Conservation (phyloP, 768 basidiomycete species). For the Erythrobasidium yunnanense region DNA sequence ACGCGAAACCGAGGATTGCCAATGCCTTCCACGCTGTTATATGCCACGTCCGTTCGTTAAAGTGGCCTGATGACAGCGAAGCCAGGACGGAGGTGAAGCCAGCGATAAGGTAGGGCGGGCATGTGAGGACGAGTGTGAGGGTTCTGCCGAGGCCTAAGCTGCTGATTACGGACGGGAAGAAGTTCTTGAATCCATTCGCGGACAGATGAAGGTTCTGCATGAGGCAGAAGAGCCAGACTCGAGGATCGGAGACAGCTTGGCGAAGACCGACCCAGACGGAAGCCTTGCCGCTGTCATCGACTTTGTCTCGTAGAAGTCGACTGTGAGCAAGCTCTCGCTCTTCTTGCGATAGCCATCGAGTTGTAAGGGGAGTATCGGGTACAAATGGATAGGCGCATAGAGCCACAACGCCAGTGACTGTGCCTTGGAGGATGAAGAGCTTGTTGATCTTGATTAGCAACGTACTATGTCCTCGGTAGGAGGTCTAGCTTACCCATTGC, state of each 20-base stretch:
- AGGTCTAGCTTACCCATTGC: conserved; percentile 5
- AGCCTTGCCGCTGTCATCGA: not conserved
- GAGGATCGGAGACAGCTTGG: not conserved
- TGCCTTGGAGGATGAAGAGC: conserved; percentile 7
- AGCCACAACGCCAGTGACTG: not conserved
- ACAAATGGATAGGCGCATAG: no score
- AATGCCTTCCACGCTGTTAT: not conserved
- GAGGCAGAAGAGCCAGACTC: conserved; percentile 4
- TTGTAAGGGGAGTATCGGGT: not conserved
- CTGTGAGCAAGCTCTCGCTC: not conserved
- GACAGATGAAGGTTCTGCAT: conserved; percentile 1
- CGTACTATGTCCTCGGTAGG: no score
- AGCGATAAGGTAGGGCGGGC: conserved; percentile 1
- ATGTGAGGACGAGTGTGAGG: not conserved
- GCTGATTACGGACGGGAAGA: not conserved
- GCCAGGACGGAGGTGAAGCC: not conserved
- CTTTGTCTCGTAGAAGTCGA: conserved; percentile 1
- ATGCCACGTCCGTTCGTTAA: not conserved
- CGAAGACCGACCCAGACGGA: not conserved
- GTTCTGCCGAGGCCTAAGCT: not conserved
- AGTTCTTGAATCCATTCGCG: conserved; percentile 5
- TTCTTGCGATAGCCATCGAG: not conserved
- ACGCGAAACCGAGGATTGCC: not conserved
- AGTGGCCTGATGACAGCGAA: not conserved
- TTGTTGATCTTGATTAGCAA: no score